Base-by-base conservation (phyloP, 768 basidiomycete genomes). In the Obba rivulosa region DNA sequence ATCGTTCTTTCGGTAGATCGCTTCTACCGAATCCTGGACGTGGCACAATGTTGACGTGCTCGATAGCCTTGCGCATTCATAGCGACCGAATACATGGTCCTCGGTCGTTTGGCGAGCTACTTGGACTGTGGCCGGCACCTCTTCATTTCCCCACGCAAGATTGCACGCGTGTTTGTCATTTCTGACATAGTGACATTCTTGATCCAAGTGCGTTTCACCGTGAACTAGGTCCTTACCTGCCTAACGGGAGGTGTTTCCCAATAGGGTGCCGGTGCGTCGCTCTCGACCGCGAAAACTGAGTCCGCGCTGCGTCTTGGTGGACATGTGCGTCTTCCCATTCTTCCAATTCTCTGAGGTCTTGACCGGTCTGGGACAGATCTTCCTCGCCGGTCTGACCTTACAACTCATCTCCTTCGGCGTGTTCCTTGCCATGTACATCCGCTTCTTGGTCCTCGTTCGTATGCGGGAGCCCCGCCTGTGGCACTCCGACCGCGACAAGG, bases 21-120 rank as follows among this genome's bases (percentile, higher is more conserved):
- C 17, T 4, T 24, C 11, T 13, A 1, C 13, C 28, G 13, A 5
- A 31, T 31, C 28, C 28, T 5, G 13, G 28, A 5, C 7, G 28
- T 1, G n/a, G 11, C 10, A 5, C 3, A 23, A 4, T 22, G 20
- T 34, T 43, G 14, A 34, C 10, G 28, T 3, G 2, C 1, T 2
- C 7, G 14, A 3, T 43, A 82, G 80, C 85, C 85, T 3, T 88
- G 87, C 59, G 85, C 82, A 20, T 87, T 87, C 66, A 81, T 85
- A 51, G 81, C 81, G 4, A 75, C 80, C 14, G 74, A 81, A 56
- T 87, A 88, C 57, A 66, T 85, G 47, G 70, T 86, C n/a, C 73
- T 87, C 1, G 82, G 83, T 9, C 76, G 76, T 11, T 61, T 89
- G 3, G 78, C 82, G 4, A 68, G 62, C 20, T 69, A 76, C 51